These are phyloP conservation scores for Cercophora scortea DNA, from an alignment of 495 filamentous ascomycete genomes.

Conservation along the genomic window DNA sequence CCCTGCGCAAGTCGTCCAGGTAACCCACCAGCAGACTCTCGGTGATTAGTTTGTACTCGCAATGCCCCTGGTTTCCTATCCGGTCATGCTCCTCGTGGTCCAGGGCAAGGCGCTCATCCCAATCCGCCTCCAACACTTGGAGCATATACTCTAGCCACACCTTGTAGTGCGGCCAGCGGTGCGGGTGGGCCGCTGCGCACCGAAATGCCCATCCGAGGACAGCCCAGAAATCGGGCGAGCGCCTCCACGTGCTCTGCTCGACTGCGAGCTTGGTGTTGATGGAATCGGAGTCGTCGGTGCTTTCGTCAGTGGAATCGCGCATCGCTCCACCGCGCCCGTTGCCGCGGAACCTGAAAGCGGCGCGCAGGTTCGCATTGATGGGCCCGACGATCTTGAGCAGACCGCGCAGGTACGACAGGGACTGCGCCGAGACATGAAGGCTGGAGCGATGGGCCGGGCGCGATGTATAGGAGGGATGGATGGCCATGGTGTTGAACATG, in stretches of 20 bases:
- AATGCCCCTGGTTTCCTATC: background rate
- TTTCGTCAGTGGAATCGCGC: background rate
- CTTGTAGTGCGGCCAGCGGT: conserved; percentile 77
- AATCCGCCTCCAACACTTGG: conserved; percentile 68
- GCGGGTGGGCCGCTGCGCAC: conserved; percentile 63
- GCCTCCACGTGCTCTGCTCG: conserved; percentile 59
- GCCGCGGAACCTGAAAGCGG: conserved; percentile 24
- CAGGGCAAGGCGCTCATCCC: conserved; percentile 45
- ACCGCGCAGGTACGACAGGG: conserved; percentile 32
- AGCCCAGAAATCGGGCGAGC: conserved; percentile 81
- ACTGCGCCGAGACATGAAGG: conserved; percentile 27
- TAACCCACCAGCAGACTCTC: conserved; percentile 20
- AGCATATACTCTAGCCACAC: conserved; percentile 76
- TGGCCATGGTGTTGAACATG: conserved; percentile 56
- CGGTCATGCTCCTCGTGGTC: conserved; percentile 13
- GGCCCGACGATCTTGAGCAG: conserved; percentile 33
- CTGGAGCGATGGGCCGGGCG: conserved; percentile 25
- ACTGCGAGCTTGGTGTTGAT: conserved; percentile 50
- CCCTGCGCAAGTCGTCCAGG: conserved; percentile 23
- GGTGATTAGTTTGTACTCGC: conserved; percentile 19
- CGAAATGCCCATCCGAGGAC: conserved; percentile 90
- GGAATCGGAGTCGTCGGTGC: conserved; percentile 16
- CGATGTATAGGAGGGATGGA: conserved; percentile 62
- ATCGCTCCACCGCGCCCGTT: background rate
- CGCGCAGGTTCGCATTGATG: conserved; percentile 32